Evolutionary conservation across 495 filamentous ascomycete genomes (phyloP).

Genomic region (Staphylotrichum longicolle): DNA sequence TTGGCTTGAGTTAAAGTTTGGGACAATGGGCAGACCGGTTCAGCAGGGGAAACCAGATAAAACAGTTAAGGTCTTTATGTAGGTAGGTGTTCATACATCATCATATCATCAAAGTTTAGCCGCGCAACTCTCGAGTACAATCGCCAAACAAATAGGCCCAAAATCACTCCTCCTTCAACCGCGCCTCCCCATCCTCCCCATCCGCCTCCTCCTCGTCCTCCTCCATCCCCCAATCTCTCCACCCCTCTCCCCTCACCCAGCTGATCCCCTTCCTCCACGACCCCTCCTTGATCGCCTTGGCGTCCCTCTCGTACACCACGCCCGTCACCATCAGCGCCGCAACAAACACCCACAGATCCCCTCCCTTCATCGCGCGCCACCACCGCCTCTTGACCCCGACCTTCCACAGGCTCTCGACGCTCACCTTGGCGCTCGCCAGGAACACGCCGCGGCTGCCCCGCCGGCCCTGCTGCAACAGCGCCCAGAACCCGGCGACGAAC

Average conservation of each 20-base stretch:
- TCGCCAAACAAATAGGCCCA: not conserved
- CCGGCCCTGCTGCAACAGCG: constrained; percentile 58
- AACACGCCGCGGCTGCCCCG: constrained; percentile 61
- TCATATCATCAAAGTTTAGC: not conserved
- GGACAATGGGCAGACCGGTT: no score
- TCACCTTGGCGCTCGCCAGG: constrained; percentile 68
- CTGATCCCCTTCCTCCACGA: constrained; percentile 69
- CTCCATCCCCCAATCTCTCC: constrained; percentile 44
- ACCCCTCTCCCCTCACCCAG: constrained; percentile 64
- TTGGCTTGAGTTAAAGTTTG: no score
- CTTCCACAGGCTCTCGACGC: constrained; percentile 83
- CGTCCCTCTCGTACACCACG: constrained; percentile 70
- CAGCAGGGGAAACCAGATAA: no score
- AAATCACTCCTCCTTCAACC: constrained; percentile 16
- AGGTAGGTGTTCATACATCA: constrained; percentile 12
- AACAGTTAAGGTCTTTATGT: no score
- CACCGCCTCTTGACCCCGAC: constrained; percentile 79
- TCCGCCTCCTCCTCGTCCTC: constrained; percentile 33
- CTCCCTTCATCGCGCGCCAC: constrained; percentile 76
- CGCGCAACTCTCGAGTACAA: not conserved
- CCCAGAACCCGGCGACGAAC: constrained; percentile 78
- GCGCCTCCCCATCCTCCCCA: constrained; percentile 22
- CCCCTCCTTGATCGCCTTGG: constrained; percentile 62
- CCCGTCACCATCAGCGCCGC: constrained; percentile 72
- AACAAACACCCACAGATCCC: constrained; percentile 81